Evolutionary conservation across 23 red algal genomes (phyloP), one percentile per base, ranked within the genome.

Genomic region (Gracilaria gracilis): DNA sequence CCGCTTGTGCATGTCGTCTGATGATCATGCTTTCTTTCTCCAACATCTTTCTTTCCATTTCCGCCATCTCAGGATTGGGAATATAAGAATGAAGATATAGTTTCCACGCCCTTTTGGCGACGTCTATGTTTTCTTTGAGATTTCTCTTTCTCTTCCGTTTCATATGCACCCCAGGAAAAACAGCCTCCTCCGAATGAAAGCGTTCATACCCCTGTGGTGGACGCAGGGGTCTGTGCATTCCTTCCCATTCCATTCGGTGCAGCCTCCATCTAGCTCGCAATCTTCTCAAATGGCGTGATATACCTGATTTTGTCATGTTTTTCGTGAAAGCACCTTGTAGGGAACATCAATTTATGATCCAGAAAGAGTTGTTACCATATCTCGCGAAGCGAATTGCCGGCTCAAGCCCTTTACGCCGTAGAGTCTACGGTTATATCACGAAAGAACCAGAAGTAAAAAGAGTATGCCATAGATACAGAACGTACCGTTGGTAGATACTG

Each of bases 201-300:
- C 67, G 79, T 65, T 92, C 89, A 25, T 55, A 92, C 13, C 89
- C 89, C 50, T 62, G 78, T 34, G 89, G 89, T 16, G 89, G 78
- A 39, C 61, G 61, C 31, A 92, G 21, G 34, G 89, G 89, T 44
- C 79, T 64, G 24, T 92, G 89, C 89, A 83, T 83, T 42, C 58
- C 89, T 25, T 83, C 48, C 89, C 89, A 92, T 77, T 92, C 89
- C 59, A 92, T 92, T 19, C 89, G 89, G 38, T 92, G 89, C 64
- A 92, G 42, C 35, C 89, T 31, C 79, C 80, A 92, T 23, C 89
- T 74, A 23, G 89, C 89, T 38, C 79, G 77, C 46, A 84, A 23
- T 20, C 89, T 57, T 14, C 79, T 77, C 16, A 80, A 9, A 54
- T 91, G 74, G 5, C 87, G 87, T 69, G 64, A 36, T 37, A 69